phyloP scores from a whole-genome alignment of 768 basidiomycete species.

The Tulasnella sp. region DNA sequence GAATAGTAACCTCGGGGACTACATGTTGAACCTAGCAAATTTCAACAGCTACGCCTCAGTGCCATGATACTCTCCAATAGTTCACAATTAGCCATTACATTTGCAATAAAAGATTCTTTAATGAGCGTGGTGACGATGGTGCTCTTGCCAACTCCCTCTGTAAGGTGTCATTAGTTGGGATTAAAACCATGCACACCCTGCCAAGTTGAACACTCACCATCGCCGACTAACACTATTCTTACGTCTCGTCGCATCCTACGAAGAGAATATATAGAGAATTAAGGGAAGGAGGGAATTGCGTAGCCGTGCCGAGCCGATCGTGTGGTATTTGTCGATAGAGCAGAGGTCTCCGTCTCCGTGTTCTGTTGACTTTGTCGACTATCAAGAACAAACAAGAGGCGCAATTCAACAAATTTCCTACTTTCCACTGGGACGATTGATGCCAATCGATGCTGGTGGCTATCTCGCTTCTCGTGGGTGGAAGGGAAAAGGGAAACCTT shows the following conservation, averaged over 20 bases:
- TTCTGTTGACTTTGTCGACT: too few species aligned
- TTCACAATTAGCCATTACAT: constrained; percentile 39
- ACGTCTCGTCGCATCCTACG: constrained; percentile 74
- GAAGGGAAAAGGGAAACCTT: constrained; percentile 71
- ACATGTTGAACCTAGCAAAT: constrained; percentile 74
- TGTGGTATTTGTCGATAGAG: too few species aligned
- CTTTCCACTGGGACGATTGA: neutral
- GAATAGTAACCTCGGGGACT: constrained; percentile 95
- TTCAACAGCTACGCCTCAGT: constrained; percentile 12
- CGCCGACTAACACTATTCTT: constrained; percentile 84
- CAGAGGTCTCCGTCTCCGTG: too few species aligned
- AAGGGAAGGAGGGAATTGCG: too few species aligned
- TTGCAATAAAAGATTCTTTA: constrained; percentile 84
- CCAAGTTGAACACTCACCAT: constrained; percentile 62
- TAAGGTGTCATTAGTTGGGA: constrained; percentile 15
- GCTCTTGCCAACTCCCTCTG: constrained; percentile 96
- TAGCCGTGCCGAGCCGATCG: too few species aligned
- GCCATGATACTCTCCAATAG: constrained; percentile 14
- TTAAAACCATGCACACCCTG: too few species aligned
- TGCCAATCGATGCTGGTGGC: constrained; percentile 43
- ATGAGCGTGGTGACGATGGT: constrained; percentile 94
- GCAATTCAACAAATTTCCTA: neutral
- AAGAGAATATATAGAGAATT: too few species aligned
- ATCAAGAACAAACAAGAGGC: too few species aligned
- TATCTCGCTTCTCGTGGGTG: constrained; percentile 77